Base-by-base conservation (phyloP, 345 rosid genomes). In the Gynandropsis gynandra region DNA sequence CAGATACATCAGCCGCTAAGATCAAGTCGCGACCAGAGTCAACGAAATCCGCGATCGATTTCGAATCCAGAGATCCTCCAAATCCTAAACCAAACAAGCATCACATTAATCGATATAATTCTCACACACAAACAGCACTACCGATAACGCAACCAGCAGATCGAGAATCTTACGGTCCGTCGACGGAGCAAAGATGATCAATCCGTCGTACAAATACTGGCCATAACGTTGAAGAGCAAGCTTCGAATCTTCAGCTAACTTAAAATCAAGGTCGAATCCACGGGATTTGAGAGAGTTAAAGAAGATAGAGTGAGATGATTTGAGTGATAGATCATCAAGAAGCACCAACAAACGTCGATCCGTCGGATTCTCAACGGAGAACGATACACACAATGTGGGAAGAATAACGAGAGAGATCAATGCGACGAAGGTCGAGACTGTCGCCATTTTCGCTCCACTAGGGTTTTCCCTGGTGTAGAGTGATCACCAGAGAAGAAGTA, bases 11-110 rank as follows among this genome's bases (percentile, higher is more conserved):
- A 32, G 71, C 87, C 19, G 84, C 82, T 10, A 83, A 8, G 42
- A 83, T 74, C 75, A 83, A 64, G 54, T 80, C 84, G 29, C 69
- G 84, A 52, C 87, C 90, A 2, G 87, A 77, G 77, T 83, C 90
- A 58, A 83, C 79, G 49, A 80, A 83, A 53, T 80, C 87, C 47
- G 80, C 68, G 49, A 80, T 75, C 6, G 76, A 68, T 14, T 56
- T 61, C 58, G 76, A 65, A 63, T 78, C 87, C 71, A 83, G 53
- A 1, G 76, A 67, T 17, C 92, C 87, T 27, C 87, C 92, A 62
- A 75, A 66, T 0, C 73, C 86, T 80, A 40, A 16, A 58, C 32
- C 9, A 35, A 52, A 48, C 13, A 20, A 46, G 59, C 24, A 33
- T 3, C 7, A 11, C 37, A 31, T 44, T 21, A 10, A 13, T 7